A percentile compares a stretch with the other conserved stretches of the same genome.
These are phyloP conservation scores for Leucoagaricus sp. DNA, from an alignment of 1,284 basidiomycete genomes.

Conservation along the genomic window DNA sequence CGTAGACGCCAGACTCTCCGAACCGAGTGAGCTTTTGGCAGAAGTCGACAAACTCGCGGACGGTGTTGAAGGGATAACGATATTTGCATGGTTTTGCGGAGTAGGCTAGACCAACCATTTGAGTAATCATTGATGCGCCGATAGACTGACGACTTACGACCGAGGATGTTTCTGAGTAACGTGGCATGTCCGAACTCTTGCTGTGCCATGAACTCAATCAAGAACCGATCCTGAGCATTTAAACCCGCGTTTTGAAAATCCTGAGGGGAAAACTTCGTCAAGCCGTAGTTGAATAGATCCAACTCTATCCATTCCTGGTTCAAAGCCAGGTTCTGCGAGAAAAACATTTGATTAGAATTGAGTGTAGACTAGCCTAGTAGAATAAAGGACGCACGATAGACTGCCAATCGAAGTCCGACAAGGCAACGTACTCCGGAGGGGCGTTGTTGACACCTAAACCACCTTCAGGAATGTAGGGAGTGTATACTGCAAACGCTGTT, in stretches of 20 bases:
- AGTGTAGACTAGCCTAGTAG: too few relatives aligned
- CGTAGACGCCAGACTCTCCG: slow-evolving; percentile 66
- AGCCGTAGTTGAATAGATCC: slow-evolving; percentile 63
- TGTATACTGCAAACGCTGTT: too few relatives aligned
- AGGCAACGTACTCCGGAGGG: slow-evolving; percentile 47
- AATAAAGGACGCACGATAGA: slow-evolving; percentile 42
- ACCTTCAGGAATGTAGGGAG: slow-evolving; percentile 26
- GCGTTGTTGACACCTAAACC: slow-evolving; percentile 37
- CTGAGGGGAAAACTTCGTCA: slow-evolving; percentile 51
- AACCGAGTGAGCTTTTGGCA: slow-evolving; percentile 50
- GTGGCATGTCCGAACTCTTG: slow-evolving; percentile 59
- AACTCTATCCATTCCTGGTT: slow-evolving; percentile 67
- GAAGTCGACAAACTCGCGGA: slow-evolving; percentile 65
- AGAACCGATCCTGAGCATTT: slow-evolving; percentile 50
- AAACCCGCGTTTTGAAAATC: slow-evolving; percentile 63
- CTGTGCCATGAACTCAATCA: slow-evolving; percentile 60
- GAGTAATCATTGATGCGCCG: too few relatives aligned
- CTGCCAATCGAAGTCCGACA: slow-evolving; percentile 65
- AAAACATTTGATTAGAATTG: not conserved
- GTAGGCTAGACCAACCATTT: slow-evolving; percentile 22
- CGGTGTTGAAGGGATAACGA: slow-evolving; percentile 58
- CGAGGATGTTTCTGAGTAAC: slow-evolving; percentile 51
- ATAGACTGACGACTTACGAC: slow-evolving; percentile 28
- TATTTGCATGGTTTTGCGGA: slow-evolving; percentile 61
- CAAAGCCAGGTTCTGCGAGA: slow-evolving; percentile 47